Evolutionary conservation across 1,284 basidiomycete species (phyloP).

Genomic region (Tremellales sp.): DNA sequence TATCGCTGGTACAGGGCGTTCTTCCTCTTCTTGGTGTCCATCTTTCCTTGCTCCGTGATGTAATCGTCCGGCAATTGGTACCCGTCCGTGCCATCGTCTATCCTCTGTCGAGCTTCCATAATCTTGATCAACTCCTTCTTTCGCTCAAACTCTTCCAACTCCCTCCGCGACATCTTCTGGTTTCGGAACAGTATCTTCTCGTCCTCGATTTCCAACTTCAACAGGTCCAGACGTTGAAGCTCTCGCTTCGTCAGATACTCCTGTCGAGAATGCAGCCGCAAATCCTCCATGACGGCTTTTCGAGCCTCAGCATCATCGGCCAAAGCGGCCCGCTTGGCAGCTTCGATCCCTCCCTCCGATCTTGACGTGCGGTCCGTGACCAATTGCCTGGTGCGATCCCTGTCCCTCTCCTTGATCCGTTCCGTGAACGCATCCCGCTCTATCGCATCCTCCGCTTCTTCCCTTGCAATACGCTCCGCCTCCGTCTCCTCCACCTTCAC

Average conservation of each 20-base stretch:
- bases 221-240: constrained; percentile 88
- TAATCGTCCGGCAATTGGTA: constrained; percentile 96
- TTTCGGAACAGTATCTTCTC: constrained; percentile 76
- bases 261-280: constrained; percentile 81
- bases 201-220: constrained; percentile 88
- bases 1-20: constrained; percentile 91
- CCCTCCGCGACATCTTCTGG: constrained; percentile 82
- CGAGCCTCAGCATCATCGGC: constrained; percentile 81
- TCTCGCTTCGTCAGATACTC: constrained; percentile 96
- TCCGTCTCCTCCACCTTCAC: constrained; percentile 55
- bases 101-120: constrained; percentile 88
- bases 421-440: constrained; percentile 93
- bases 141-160: constrained; percentile 73
- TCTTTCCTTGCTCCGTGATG: constrained; percentile 96
- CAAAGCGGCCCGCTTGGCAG: constrained; percentile 70
- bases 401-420: constrained; percentile 77
- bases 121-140: constrained; percentile 90
- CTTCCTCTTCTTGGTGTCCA: constrained; percentile 95
- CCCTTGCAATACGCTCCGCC: constrained; percentile 65
- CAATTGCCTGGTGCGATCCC: constrained; percentile 81
- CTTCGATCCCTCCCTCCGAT: constrained; percentile 71
- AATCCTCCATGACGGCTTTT: constrained; percentile 70
- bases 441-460: constrained; percentile 70
- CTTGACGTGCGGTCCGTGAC: constrained; percentile 87
- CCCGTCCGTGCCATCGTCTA: constrained; percentile 90